Base-by-base conservation (phyloP, 2,329 filamentous ascomycete species). In the Thielaviopsis euricoi region DNA sequence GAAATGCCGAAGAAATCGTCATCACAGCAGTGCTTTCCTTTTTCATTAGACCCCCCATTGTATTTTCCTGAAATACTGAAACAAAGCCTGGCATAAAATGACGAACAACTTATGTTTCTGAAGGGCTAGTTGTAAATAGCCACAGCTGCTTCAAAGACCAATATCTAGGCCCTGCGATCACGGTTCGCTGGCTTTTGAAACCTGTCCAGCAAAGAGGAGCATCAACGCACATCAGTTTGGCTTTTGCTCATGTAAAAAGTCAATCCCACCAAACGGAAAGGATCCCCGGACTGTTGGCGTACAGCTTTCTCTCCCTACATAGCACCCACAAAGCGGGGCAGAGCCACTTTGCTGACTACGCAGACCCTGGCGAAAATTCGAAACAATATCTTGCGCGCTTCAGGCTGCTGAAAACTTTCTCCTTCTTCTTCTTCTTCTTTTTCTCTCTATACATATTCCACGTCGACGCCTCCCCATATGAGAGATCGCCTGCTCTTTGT, bases 391-490 rank as follows among this genome's bases (percentile, higher is more conserved):
- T 59, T 53, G 49, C 40, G 25, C 37, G 40, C 17, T 22, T 5
- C 19, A 13, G 13, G 29, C 21, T 15, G 17, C 13, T 19, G 12
- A 48, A 52, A 60, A 58, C 58, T 56, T 58, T 61, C 65, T 65
- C 63, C 60, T 60, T 33, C 50, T 58, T 62, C 63, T 64, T 66
- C 64, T 65, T 65, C 69, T 67, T 68, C 69, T 69, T 66, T 67
- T 67, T 66, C 67, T 70, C 70, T 72, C 71, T 70, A 75, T 74
- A 79, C 74, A 77, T 76, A 70, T 71, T 64, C 64, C 68, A 69
- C 72, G 73, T 74, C 69, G 67, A 69, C 67, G 22, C 56, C 59
- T 53, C 50, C 52, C 52, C 48, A 58, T 46, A 56, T 53, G 46
- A 56, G 50, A 60, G 56, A 60, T 56, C 12, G 56, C 59, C 56